Percentiles rank a stretch among this genome's conserved stretches.
phyloP scores from a whole-genome alignment of 352 stramenopile genomes.

The Blastocystis sp. region DNA sequence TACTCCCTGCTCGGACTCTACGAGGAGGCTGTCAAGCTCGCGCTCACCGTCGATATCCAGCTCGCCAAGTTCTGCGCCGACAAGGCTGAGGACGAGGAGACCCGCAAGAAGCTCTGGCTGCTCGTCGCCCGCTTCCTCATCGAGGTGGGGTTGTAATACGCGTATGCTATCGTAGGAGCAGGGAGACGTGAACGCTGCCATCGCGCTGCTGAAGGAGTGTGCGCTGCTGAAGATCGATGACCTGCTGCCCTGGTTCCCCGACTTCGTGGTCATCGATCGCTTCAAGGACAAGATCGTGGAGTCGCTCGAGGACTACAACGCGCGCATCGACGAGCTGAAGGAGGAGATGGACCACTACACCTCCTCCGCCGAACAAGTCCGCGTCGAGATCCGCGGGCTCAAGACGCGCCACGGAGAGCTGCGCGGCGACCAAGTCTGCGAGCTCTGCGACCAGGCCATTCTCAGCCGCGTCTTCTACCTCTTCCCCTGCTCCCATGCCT shows the following conservation, averaged over 20 bases:
- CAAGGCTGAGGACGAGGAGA: conserved; percentile 75
- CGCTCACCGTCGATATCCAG: conserved; percentile 67
- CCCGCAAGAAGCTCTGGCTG: conserved; percentile 80
- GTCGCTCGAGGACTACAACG: conserved; percentile 77
- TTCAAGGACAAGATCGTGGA: conserved; percentile 87
- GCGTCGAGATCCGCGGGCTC: conserved; percentile 74
- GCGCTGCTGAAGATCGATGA: conserved; percentile 80
- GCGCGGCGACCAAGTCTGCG: conserved; percentile 75
- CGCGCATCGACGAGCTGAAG: conserved; percentile 78
- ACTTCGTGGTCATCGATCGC: conserved; percentile 84
- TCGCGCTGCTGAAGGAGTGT: conserved; percentile 60
- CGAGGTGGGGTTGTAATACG: conserved; percentile 68
- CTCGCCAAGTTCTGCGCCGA: conserved; percentile 82
- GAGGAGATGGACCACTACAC: conserved; percentile 82
- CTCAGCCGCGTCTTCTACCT: conserved; percentile 81
- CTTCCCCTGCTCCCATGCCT: conserved; percentile 82
- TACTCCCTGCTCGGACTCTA: conserved; percentile 81
- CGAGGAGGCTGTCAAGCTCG: conserved; percentile 78
- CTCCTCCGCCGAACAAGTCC: conserved; percentile 75
- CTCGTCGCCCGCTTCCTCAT: conserved; percentile 81
- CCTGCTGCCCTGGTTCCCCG: conserved; percentile 81
- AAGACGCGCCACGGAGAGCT: conserved; percentile 73
- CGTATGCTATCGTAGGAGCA: conserved; percentile 69
- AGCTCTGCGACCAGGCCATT: conserved; percentile 75
- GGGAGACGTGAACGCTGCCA: conserved; percentile 66